These are phyloP conservation scores for Juglanconis sp. DNA, from an alignment of 2,329 filamentous ascomycete genomes.

Conservation along the genomic window DNA sequence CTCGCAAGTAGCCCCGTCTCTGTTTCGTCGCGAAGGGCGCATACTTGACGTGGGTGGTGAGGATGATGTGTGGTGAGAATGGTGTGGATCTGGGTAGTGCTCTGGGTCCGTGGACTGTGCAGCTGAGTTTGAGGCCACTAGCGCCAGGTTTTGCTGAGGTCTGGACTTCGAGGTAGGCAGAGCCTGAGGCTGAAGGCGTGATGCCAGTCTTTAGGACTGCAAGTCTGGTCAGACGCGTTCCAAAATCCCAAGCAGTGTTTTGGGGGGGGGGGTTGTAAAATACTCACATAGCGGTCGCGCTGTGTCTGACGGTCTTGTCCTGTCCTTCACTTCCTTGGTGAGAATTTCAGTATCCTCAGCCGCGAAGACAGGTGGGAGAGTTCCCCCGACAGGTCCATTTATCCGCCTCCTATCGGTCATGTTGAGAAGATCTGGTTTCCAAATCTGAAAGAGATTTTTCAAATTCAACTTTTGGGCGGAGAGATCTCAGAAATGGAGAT, in stretches of 20 bases:
- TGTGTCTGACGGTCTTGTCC: slow-evolving; percentile 62
- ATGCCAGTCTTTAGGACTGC: slow-evolving; percentile 86
- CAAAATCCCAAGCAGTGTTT: background rate
- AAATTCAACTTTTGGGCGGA: too few species aligned
- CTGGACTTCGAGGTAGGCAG: slow-evolving; percentile 75
- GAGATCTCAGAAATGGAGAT: too few species aligned
- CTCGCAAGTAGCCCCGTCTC: slow-evolving; percentile 80
- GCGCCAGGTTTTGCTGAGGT: slow-evolving; percentile 36
- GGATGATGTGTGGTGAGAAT: slow-evolving; percentile 87
- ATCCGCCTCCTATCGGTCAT: slow-evolving; percentile 87
- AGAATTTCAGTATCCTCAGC: slow-evolving; percentile 39
- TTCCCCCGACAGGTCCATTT: slow-evolving; percentile 80
- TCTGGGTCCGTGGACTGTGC: slow-evolving; percentile 88
- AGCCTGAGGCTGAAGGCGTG: slow-evolving; percentile 89
- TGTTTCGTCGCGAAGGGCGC: slow-evolving; percentile 86
- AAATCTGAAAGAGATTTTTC: slow-evolving; percentile 17
- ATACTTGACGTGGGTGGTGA: slow-evolving; percentile 94
- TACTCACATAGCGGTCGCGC: slow-evolving; percentile 82
- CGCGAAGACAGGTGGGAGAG: slow-evolving; percentile 64
- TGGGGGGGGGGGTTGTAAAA: background rate
- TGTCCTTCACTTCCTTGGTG: slow-evolving; percentile 41
- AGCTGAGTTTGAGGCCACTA: slow-evolving; percentile 79
- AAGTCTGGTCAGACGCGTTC: slow-evolving; percentile 13
- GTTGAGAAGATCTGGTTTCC: slow-evolving; percentile 45
- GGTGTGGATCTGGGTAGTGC: slow-evolving; percentile 85